phyloP scores from a whole-genome alignment of 306 rosid species.

The Sicyos edulis region DNA sequence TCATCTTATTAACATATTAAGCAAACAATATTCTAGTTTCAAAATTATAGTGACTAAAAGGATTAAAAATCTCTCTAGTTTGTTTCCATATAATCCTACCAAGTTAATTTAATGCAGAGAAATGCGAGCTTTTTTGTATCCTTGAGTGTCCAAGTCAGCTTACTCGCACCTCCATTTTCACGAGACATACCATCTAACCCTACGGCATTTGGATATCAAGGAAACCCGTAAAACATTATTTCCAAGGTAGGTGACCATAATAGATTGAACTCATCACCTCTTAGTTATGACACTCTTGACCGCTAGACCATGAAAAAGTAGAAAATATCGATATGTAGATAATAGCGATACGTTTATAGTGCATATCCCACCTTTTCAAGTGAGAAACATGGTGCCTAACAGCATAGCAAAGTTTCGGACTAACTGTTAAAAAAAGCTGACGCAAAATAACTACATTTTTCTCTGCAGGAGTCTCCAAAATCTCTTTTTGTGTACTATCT shows the following conservation, averaged over 20 bases:
- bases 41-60: not conserved
- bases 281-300: too few relatives aligned
- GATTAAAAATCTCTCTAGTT: not conserved
- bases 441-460: constrained; percentile 29
- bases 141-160: too few relatives aligned
- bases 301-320: not conserved
- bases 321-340: not conserved
- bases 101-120: not conserved
- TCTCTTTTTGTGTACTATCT: constrained; percentile 17
- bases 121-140: too few relatives aligned
- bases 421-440: constrained; percentile 76
- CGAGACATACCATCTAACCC: too few relatives aligned
- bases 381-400: constrained; percentile 57
- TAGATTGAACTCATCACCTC: too few relatives aligned
- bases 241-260: too few relatives aligned
- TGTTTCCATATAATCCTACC: not conserved
- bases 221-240: too few relatives aligned
- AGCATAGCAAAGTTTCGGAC: constrained; percentile 65
- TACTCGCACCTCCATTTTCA: too few relatives aligned
- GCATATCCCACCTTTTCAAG: constrained; percentile 46
- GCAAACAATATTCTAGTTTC: not conserved
- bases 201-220: too few relatives aligned
- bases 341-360: not conserved
- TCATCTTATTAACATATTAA: not conserved
- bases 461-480: constrained; percentile 20